Conservation (phyloP, 2,329 filamentous ascomycete species). For the Scleromitrula shiraiana region DNA sequence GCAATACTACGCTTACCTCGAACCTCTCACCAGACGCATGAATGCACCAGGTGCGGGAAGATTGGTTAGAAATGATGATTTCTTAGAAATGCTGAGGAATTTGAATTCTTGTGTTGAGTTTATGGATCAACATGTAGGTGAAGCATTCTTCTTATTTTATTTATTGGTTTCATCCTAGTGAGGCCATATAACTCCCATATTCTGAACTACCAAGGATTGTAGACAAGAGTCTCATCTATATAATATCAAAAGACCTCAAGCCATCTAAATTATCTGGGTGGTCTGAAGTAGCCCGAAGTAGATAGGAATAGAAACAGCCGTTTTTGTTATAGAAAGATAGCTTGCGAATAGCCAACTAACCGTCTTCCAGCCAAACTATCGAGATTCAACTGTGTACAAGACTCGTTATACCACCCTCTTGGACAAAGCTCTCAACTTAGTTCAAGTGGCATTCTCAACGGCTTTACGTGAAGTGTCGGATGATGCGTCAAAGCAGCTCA, state of each 20-base stretch:
- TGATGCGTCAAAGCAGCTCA: conserved; percentile 54
- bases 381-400: conserved; percentile 79
- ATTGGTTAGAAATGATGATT: conserved; percentile 74
- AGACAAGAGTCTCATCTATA: too few relatives aligned
- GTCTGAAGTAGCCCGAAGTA: too few relatives aligned
- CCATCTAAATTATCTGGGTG: too few relatives aligned
- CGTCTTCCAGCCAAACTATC: conserved; percentile 60
- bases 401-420: conserved; percentile 81
- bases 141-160: not conserved
- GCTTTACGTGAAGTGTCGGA: conserved; percentile 44
- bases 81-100: conserved; percentile 79
- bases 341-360: conserved; percentile 19
- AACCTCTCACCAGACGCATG: conserved; percentile 79
- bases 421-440: conserved; percentile 53
- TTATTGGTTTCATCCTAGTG: too few relatives aligned
- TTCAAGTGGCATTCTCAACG: conserved; percentile 32
- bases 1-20: conserved; percentile 91
- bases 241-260: too few relatives aligned
- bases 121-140: conserved; percentile 74
- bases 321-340: too few relatives aligned
- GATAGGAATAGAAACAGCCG: too few relatives aligned
- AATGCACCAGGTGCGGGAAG: conserved; percentile 87
- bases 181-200: too few relatives aligned
- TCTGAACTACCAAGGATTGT: too few relatives aligned
- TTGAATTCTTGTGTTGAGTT: conserved; percentile 88